These are phyloP conservation scores for Leccinum griseonigrum DNA, from an alignment of 1,284 basidiomycete species.

Conservation along the genomic window DNA sequence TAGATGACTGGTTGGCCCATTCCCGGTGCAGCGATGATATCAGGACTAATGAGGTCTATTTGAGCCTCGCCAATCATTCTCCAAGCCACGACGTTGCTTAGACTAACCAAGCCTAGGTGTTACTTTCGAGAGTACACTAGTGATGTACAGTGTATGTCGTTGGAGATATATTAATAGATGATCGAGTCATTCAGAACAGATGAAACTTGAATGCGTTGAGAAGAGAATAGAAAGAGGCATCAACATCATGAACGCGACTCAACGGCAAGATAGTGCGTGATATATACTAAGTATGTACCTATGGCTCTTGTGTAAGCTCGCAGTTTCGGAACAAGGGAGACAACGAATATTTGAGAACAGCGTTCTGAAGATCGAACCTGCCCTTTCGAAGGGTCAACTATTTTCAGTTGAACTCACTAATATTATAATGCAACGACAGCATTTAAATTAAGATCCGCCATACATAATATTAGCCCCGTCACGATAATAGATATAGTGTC, in stretches of 20 bases:
- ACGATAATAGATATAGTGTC: no score
- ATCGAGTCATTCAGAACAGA: neutral
- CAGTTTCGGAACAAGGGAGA: no score
- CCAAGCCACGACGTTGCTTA: neutral
- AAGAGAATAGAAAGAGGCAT: neutral
- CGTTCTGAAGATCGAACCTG: no score
- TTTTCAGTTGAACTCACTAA: no score
- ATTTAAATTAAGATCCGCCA: no score
- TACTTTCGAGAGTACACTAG: neutral
- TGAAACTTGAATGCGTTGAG: neutral
- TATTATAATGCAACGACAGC: no score
- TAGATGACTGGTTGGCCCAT: conserved; percentile 12
- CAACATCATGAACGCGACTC: neutral
- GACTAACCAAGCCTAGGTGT: neutral
- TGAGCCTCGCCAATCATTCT: neutral
- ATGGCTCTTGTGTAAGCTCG: no score
- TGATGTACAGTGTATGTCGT: neutral
- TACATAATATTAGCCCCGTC: no score
- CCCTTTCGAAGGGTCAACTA: no score
- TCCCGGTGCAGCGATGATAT: neutral
- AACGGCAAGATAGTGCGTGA: no score
- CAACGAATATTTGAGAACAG: no score
- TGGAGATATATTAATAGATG: neutral
- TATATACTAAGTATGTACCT: no score
- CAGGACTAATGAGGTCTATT: neutral